Conservation (phyloP, 805 yeast species). For the Starmerella gropengiesseri region DNA sequence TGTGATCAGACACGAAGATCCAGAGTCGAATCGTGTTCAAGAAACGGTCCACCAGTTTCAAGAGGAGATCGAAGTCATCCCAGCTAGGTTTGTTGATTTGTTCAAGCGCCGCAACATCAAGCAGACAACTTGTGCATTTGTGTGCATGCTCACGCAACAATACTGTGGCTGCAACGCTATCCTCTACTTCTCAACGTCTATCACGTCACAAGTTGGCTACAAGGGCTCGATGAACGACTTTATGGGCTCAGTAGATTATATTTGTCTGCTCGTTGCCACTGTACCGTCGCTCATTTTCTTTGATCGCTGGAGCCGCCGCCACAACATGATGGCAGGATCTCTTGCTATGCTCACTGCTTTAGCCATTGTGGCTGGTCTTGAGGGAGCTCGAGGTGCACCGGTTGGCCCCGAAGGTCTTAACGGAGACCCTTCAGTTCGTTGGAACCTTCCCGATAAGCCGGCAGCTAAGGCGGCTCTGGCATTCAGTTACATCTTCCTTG, state of each 20-base stretch:
- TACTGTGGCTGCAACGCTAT: conserved; percentile 83
- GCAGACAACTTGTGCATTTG: conserved; percentile 56
- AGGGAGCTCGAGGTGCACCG: conserved; percentile 19
- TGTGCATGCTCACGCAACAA: conserved; percentile 73
- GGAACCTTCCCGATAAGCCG: conserved; percentile 44
- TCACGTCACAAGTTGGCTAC: conserved; percentile 41
- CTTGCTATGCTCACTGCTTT: conserved; percentile 46
- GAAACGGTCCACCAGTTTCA: conserved; percentile 31
- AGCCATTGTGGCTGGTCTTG: conserved; percentile 23
- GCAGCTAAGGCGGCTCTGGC: conserved; percentile 42
- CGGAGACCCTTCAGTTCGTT: conserved; percentile 33
- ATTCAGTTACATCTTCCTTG: conserved; percentile 49
- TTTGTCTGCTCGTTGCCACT: conserved; percentile 69
- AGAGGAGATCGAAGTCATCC: conserved; percentile 29
- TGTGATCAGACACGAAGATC: conserved; percentile 33
- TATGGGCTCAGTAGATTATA: conserved; percentile 42
- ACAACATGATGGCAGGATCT: conserved; percentile 59
- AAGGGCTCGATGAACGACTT: conserved; percentile 56
- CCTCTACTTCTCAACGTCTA: conserved; percentile 78
- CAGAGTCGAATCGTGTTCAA: conserved; percentile 29
- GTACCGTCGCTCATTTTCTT: conserved; percentile 72
- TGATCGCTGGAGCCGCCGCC: conserved; percentile 73
- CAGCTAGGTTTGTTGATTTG: conserved; percentile 42
- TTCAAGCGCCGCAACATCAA: conserved; percentile 19
- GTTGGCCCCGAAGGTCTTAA: conserved; percentile 20